These are phyloP conservation scores for Fraxinus quadrangulata DNA, from an alignment of 257 asterid species.

Conservation along the genomic window DNA sequence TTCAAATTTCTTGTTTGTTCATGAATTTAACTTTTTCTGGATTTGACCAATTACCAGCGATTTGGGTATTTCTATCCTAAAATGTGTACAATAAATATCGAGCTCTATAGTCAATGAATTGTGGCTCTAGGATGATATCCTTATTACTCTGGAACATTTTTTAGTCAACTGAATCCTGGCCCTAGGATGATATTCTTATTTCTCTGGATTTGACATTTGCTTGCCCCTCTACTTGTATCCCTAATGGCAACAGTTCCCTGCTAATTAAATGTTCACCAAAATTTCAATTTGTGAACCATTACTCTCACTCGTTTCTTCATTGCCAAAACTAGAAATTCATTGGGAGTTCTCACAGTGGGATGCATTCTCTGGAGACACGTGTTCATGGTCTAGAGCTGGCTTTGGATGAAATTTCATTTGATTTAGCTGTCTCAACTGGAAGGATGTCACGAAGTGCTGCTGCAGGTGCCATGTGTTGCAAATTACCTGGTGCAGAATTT, in stretches of 20 bases:
- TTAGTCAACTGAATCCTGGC: neutral
- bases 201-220: neutral
- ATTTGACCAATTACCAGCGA: neutral
- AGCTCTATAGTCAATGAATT: too few species aligned
- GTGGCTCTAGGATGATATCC: neutral
- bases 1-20: neutral
- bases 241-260: neutral
- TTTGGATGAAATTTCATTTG: conserved; percentile 81
- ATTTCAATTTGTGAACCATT: neutral
- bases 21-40: neutral
- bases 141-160: neutral
- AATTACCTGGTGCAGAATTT: conserved; percentile 71
- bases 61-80: neutral
- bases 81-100: neutral
- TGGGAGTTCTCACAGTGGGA: conserved; percentile 80
- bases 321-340: conserved; percentile 55
- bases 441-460: conserved; percentile 52
- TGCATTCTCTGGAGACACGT: conserved; percentile 83
- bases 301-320: conserved; percentile 12
- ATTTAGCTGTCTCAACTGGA: conserved; percentile 76
- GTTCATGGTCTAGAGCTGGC: conserved; percentile 91
- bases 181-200: neutral
- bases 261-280: conserved; percentile 7
- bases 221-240: neutral
- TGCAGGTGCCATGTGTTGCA: conserved; percentile 57